These are phyloP conservation scores for Rhodotorula sp. DNA, from an alignment of 1,284 basidiomycete species.

Conservation along the genomic window DNA sequence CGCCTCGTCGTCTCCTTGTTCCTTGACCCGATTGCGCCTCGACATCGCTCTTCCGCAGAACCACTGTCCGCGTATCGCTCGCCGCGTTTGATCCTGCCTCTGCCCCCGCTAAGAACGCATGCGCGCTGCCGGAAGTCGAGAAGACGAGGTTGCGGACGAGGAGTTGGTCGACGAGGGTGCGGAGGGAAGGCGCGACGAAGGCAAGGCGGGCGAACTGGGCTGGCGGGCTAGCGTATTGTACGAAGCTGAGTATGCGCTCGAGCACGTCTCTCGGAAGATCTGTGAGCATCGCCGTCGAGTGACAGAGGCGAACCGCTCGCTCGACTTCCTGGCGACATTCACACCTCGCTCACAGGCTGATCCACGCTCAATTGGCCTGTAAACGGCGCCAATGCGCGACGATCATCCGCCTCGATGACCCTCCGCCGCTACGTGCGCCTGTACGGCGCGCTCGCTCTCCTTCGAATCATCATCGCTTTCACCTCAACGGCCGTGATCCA, in stretches of 20 bases:
- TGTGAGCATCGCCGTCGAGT: neutral
- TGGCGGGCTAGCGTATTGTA: neutral
- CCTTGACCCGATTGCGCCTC: too few relatives aligned
- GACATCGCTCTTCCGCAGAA: neutral
- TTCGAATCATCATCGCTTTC: slow-evolving; percentile 43
- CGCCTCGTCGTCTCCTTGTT: too few relatives aligned
- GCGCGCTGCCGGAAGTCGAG: neutral
- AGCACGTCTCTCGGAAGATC: slow-evolving; percentile 7
- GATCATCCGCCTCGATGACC: too few relatives aligned
- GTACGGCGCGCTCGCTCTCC: slow-evolving; percentile 40
- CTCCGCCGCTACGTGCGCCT: neutral
- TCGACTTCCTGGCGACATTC: neutral
- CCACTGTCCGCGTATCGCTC: neutral
- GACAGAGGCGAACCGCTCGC: neutral
- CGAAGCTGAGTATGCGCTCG: neutral
- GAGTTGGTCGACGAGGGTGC: neutral
- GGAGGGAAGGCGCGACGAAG: slow-evolving; percentile 6
- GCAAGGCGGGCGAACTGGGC: slow-evolving; percentile 1
- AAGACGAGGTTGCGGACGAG: neutral
- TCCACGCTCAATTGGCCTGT: too few relatives aligned
- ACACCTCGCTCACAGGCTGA: neutral
- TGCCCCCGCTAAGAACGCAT: neutral
- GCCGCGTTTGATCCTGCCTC: neutral
- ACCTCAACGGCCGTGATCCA: slow-evolving; percentile 46
- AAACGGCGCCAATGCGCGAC: too few relatives aligned